Evolutionary conservation across 2,329 filamentous ascomycete genomes (phyloP), one percentile per base, ranked within the genome.

Genomic region (Huntiella savannae): DNA sequence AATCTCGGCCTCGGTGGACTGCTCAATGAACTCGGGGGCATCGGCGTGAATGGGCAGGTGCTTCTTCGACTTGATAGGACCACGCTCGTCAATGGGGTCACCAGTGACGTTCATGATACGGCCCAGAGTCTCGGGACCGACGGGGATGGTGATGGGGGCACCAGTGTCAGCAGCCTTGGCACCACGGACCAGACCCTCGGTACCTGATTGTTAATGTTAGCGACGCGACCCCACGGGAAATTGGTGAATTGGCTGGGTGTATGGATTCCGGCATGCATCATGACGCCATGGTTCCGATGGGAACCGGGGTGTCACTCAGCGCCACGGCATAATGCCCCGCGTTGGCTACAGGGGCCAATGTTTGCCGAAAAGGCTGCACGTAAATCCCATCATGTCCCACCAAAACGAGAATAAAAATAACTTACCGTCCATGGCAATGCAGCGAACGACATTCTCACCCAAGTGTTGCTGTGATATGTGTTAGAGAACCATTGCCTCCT

Each of bases 51-150:
- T 98, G 55, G 91, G 83, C 36, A 77, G 68, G 64, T 68, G 75
- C 77, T 93, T 91, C 67, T 79, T 75, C 62, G 78, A 72, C 79
- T 95, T 95, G 75, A 98, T 85, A 58, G 91, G 91, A 58, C 91
- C 91, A 73, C 91, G 86, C 77, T 96, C 91, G 66, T 98, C 91
- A 70, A 98, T 96, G 63, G 91, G 91, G 70, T 98, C 88, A 78
- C 91, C 91, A 73, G 91, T 98, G 71, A 98, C 91, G 79, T 98
- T 98, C 73, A 98, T 87, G 77, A 98, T 98, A 74, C 91, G 91
- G 62, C 91, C 91, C 58, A 98, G 83, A 57, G 86, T 94, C 64
- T 73, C 83, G 63, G 77, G 76, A 60, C 91, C 91, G 68, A 96
- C 88, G 63, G 88, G 88, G 60, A 98, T 87, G 69, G 76, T 86